phyloP scores from a whole-genome alignment of 2,329 filamentous ascomycete species.

The Westerdykella aurantiaca region DNA sequence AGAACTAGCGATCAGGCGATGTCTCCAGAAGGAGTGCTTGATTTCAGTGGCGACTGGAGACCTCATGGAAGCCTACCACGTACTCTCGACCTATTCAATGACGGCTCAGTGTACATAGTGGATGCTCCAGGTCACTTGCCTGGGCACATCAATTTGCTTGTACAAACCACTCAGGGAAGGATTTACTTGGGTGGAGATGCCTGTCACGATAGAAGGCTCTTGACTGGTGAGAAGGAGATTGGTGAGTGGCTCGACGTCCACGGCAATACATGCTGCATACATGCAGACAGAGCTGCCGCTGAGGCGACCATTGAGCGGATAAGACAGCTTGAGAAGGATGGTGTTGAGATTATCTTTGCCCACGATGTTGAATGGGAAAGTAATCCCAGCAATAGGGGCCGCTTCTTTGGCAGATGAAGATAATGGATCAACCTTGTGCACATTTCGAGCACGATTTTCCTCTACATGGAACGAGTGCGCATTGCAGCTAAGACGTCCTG shows the following conservation, averaged over 20 bases:
- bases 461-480: no score
- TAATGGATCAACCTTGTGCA: background rate
- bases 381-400: conserved; percentile 24
- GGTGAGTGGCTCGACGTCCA: conserved; percentile 46
- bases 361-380: conserved; percentile 49
- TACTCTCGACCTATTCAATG: conserved; percentile 46
- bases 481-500: no score
- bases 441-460: background rate
- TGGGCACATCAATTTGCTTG: conserved; percentile 50
- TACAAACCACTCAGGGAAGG: conserved; percentile 37
- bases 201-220: conserved; percentile 49
- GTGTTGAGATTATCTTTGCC: conserved; percentile 48
- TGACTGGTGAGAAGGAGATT: conserved; percentile 50
- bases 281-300: conserved; percentile 45
- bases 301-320: conserved; percentile 43
- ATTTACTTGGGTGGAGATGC: conserved; percentile 51
- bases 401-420: conserved; percentile 20
- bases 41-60: conserved; percentile 36
- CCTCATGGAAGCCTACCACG: conserved; percentile 41
- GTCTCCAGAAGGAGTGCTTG: conserved; percentile 1
- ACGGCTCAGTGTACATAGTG: conserved; percentile 45
- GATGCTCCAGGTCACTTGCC: conserved; percentile 50
- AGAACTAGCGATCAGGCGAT: background rate
- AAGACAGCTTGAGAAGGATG: conserved; percentile 33
- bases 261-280: conserved; percentile 47